Evolutionary conservation across 164 flowering plant species (phyloP).

Genomic region (Platanus orientalis): DNA sequence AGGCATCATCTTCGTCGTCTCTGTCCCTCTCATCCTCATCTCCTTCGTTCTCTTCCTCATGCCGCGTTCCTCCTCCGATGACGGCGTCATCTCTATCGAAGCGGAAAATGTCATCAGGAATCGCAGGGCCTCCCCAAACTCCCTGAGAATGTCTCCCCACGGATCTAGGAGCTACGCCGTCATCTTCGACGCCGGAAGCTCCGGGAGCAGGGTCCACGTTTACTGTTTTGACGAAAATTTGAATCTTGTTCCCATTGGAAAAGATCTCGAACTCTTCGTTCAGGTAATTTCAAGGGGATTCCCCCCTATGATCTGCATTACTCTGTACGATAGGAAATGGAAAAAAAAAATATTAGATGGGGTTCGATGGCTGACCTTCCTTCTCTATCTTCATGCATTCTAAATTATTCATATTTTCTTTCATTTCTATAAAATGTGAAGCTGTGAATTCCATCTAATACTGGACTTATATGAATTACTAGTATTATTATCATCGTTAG

Average conservation of each 20-base stretch:
- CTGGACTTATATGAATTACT: no score
- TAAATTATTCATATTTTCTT: no score
- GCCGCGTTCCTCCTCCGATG: constrained; percentile 43
- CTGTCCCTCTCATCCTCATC: constrained; percentile 65
- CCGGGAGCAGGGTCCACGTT: constrained; percentile 93
- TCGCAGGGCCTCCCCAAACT: constrained; percentile 31
- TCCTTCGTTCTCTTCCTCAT: constrained; percentile 56
- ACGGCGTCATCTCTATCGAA: neutral
- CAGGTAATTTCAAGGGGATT: constrained; percentile 39
- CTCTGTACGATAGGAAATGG: no score
- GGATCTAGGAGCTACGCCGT: constrained; percentile 53
- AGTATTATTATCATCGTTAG: no score
- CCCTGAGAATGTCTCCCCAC: neutral
- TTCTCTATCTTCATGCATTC: no score
- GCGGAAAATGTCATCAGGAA: constrained; percentile 4
- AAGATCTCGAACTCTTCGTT: constrained; percentile 72
- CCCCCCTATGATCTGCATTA: no score
- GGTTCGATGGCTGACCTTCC: no score
- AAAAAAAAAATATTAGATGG: no score
- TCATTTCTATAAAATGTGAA: no score
- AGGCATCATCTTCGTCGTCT: constrained; percentile 50
- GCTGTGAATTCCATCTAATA: no score
- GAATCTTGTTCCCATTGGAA: constrained; percentile 78
- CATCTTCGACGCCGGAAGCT: constrained; percentile 95
- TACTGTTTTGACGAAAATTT: constrained; percentile 66